Conservation (phyloP, 139 green algal species). For the Penium margaritaceum region DNA sequence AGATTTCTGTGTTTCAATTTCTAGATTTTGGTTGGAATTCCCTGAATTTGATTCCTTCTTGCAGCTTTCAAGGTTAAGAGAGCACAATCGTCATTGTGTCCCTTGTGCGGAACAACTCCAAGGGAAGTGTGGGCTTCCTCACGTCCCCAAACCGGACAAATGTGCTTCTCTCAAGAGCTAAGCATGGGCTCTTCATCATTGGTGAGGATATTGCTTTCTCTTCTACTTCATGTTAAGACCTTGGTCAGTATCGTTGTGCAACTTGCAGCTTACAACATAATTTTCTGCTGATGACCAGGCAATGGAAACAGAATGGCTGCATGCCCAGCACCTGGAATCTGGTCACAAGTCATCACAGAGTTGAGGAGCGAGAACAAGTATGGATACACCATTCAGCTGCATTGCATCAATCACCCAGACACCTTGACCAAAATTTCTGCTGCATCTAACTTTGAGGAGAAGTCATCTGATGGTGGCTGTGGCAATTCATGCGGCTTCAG, state of each 20-base stretch:
- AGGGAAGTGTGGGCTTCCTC: conserved; percentile 65
- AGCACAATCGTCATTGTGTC: conserved; percentile 59
- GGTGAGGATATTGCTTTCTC: neutral
- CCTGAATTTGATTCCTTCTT: neutral
- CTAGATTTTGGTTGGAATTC: too few species aligned
- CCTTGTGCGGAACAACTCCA: conserved; percentile 64
- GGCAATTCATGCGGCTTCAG: neutral
- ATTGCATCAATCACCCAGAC: neutral
- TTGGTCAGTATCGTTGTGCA: too few species aligned
- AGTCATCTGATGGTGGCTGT: neutral
- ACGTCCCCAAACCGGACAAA: conserved; percentile 65
- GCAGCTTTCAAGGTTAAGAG: conserved; percentile 58
- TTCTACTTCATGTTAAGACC: too few species aligned
- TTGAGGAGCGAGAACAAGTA: neutral
- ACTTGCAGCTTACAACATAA: too few species aligned
- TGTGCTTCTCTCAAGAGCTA: conserved; percentile 67
- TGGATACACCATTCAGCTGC: neutral
- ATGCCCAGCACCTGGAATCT: neutral
- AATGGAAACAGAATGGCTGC: neutral
- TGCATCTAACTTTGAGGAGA: neutral
- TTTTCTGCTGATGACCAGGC: too few species aligned
- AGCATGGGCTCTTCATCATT: conserved; percentile 54
- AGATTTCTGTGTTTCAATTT: too few species aligned
- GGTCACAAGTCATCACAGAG: neutral
- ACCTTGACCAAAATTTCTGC: neutral